Evolutionary conservation across 2,329 filamentous ascomycete genomes (phyloP).

Genomic region (Rutstroemia sydowiana): DNA sequence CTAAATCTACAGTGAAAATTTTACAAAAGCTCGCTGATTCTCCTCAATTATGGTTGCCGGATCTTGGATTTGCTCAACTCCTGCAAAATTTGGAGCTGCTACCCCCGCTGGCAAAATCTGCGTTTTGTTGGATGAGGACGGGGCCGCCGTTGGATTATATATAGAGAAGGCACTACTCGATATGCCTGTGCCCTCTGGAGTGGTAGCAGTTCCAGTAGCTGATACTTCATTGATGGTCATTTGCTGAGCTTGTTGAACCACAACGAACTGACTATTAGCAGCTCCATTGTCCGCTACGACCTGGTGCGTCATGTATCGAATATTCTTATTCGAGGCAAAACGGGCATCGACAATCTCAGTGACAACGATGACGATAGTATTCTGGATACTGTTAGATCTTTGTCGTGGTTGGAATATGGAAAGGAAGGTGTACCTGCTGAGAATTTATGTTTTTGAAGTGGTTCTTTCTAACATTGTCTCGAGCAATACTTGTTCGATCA

Average conservation of each 20-base stretch:
- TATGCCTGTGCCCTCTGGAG: background rate
- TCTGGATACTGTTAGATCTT: constrained; percentile 18
- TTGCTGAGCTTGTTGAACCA: constrained; percentile 16
- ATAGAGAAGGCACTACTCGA: background rate
- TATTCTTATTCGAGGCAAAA: constrained; percentile 14
- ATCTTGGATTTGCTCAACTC: constrained; percentile 13
- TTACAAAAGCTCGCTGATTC: constrained; percentile 18
- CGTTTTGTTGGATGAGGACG: constrained; percentile 8
- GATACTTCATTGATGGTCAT: constrained; percentile 10
- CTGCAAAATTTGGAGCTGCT: constrained; percentile 14
- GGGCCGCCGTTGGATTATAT: constrained; percentile 11
- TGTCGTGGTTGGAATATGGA: background rate
- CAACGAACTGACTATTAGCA: constrained; percentile 12
- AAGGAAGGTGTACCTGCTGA: constrained; percentile 18
- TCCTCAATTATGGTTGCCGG: constrained; percentile 22
- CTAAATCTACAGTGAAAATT: background rate
- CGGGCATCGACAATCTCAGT: constrained; percentile 24
- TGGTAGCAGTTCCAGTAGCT: background rate
- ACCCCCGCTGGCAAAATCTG: constrained; percentile 18
- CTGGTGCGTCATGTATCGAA: constrained; percentile 24
- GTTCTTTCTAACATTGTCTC: constrained; percentile 27
- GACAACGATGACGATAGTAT: constrained; percentile 26
- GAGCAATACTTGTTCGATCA: constrained; percentile 12
- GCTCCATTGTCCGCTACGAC: constrained; percentile 18
- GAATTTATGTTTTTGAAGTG: constrained; percentile 24